A percentile compares a stretch with the other conserved stretches of the same genome.
phyloP scores from a whole-genome alignment of 768 basidiomycete genomes.

The Dentipellis fragilis region DNA sequence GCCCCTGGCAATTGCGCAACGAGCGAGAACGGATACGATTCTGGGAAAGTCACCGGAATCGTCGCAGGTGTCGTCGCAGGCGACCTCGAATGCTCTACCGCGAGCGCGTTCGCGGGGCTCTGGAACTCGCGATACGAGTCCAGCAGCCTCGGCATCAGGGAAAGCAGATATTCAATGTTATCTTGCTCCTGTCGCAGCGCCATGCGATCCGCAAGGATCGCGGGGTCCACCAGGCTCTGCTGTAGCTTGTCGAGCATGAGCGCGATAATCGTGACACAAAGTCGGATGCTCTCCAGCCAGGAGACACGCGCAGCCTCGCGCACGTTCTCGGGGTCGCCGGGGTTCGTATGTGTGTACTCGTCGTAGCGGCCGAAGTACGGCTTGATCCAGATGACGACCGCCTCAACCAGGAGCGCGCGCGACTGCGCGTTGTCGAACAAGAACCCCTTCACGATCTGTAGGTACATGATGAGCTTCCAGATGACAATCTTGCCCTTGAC shows the following conservation, averaged over 20 bases:
- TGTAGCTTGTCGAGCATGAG: slow-evolving; percentile 88
- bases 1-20: slow-evolving; percentile 53
- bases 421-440: slow-evolving; percentile 77
- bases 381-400: slow-evolving; percentile 88
- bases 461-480: slow-evolving; percentile 90
- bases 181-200: slow-evolving; percentile 76
- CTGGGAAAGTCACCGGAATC: slow-evolving; percentile 80
- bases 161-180: slow-evolving; percentile 79
- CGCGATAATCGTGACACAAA: slow-evolving; percentile 82
- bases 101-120: slow-evolving; percentile 50
- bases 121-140: slow-evolving; percentile 85
- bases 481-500: slow-evolving; percentile 82
- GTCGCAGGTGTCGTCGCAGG: slow-evolving; percentile 44
- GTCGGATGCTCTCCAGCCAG: slow-evolving; percentile 87
- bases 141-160: slow-evolving; percentile 73
- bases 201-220: slow-evolving; percentile 48
- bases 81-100: slow-evolving; percentile 59
- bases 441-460: slow-evolving; percentile 84
- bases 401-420: slow-evolving; percentile 73
- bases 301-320: slow-evolving; percentile 69
- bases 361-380: slow-evolving; percentile 91
- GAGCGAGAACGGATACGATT: slow-evolving; percentile 88
- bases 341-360: slow-evolving; percentile 55
- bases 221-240: slow-evolving; percentile 62
- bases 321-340: slow-evolving; percentile 54